phyloP scores from a whole-genome alignment of 306 rosid species.

The Echinosophora koreensis region DNA sequence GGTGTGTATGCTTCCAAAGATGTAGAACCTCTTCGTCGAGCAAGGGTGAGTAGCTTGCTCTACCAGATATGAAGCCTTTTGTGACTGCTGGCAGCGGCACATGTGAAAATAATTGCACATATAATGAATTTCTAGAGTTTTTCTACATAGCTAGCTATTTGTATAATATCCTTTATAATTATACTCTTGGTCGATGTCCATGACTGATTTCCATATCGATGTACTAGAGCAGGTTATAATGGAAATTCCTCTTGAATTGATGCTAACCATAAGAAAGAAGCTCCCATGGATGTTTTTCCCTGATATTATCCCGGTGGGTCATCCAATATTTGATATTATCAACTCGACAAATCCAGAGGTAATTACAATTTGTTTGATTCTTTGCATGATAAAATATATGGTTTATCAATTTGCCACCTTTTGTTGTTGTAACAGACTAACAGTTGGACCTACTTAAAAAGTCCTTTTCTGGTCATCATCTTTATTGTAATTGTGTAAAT shows the following conservation, averaged over 20 bases:
- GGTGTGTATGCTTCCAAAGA: constrained; percentile 98
- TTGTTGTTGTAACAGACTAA: constrained; percentile 11
- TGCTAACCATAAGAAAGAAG: constrained; percentile 89
- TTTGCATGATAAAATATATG: constrained; percentile 12
- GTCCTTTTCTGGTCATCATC: constrained; percentile 24
- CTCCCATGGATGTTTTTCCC: constrained; percentile 99
- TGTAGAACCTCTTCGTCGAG: constrained; percentile 90
- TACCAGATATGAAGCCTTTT: constrained; percentile 13
- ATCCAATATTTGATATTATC: constrained; percentile 94
- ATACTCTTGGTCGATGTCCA: not conserved
- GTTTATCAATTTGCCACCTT: not conserved
- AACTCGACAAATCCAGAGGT: constrained; percentile 97
- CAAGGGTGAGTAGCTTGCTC: constrained; percentile 77
- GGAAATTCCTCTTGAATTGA: constrained; percentile 94
- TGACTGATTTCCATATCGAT: constrained; percentile 37
- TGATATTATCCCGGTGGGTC: constrained; percentile 89
- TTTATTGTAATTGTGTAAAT: constrained; percentile 47
- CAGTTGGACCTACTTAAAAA: constrained; percentile 21
- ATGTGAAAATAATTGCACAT: constrained; percentile 1
- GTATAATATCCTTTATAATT: constrained; percentile 12
- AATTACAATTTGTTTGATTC: constrained; percentile 38
- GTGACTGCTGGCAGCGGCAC: not conserved
- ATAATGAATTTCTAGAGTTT: not conserved
- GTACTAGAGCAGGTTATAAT: constrained; percentile 75
- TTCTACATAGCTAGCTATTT: not conserved